These are phyloP conservation scores for Metschnikowia matae DNA, from an alignment of 805 yeast genomes.

Conservation along the genomic window DNA sequence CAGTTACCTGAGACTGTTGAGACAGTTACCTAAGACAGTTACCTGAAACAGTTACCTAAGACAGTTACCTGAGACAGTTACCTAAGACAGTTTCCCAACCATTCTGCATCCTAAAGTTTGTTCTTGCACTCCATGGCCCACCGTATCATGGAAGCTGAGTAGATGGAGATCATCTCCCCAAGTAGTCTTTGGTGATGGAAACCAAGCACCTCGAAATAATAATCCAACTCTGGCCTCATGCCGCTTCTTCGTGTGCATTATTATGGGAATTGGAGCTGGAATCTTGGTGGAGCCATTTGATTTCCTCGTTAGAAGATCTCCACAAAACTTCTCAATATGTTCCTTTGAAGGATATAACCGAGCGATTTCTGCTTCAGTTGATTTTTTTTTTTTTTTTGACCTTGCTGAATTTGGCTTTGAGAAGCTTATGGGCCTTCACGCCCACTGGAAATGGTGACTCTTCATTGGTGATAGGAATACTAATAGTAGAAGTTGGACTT, in stretches of 20 bases:
- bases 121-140: conserved; percentile 55
- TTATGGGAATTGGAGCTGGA: conserved; percentile 42
- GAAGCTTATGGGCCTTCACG: conserved; percentile 66
- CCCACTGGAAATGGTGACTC: conserved; percentile 40
- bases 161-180: conserved; percentile 51
- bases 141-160: conserved; percentile 48
- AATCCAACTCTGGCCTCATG: conserved; percentile 64
- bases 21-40: too few species aligned
- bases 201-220: conserved; percentile 56
- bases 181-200: conserved; percentile 27
- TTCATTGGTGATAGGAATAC: too few species aligned
- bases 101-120: conserved; percentile 26
- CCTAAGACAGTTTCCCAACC: too few species aligned
- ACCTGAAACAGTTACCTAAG: too few species aligned
- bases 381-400: too few species aligned
- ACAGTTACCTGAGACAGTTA: too few species aligned
- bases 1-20: too few species aligned
- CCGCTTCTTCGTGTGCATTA: conserved; percentile 47
- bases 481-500: too few species aligned
- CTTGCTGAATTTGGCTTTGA: conserved; percentile 59
- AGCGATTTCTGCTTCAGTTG: conserved; percentile 20
- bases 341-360: conserved; percentile 14
- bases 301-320: conserved; percentile 22
- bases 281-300: conserved; percentile 43
- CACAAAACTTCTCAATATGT: conserved; percentile 17